Base-by-base conservation (phyloP, 2,329 filamentous ascomycete species). In the Colletotrichum cereale region DNA sequence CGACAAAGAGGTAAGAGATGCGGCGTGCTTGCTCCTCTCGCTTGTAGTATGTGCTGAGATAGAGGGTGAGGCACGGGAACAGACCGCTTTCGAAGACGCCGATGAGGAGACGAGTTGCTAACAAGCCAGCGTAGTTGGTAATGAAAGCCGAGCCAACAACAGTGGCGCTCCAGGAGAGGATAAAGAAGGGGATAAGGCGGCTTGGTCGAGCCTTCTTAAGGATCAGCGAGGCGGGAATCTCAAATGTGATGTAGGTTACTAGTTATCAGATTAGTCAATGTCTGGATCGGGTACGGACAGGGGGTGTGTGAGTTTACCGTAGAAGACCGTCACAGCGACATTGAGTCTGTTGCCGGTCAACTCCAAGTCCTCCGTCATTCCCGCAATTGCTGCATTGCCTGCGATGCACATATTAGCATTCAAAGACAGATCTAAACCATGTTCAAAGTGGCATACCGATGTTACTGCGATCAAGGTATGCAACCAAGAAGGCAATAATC, bases 201-300 rank as follows among this genome's bases (percentile, higher is more conserved):
- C 78, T 77, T 8, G 80, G 78, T 42, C 79, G 79, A 38, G 80
- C 74, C 48, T 76, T 75, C 74, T 80, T 80, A 48, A 82, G 77
- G 44, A 80, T 61, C 14, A 82, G 73, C 44, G 76, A 77, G 42
- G 77, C 75, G 16, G 79, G 78, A 2, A 74, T 78, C 53, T 80
- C 86, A 52, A 86, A 84, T 2, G 81, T 73, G 16, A 88, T 83
- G 61, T 87, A 87, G 18, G 84, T 86, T 10, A 82, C 84, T 0
- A 88, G 88, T 12, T 90, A 80, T 77, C 91, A 88, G 0, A 89
- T 89, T 5, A 91, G 76, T 31, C 84, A 78, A 61, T 84, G 83
- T 63, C 81, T 81, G 44, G 4, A 0, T 82, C 74, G 16, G 80
- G 82, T 74, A 84, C 26, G 84, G 44, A 34, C 82, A n/a, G n/a